Conservation (phyloP, 176 grass and related monocot species). For the Aegilops umbellulata region DNA sequence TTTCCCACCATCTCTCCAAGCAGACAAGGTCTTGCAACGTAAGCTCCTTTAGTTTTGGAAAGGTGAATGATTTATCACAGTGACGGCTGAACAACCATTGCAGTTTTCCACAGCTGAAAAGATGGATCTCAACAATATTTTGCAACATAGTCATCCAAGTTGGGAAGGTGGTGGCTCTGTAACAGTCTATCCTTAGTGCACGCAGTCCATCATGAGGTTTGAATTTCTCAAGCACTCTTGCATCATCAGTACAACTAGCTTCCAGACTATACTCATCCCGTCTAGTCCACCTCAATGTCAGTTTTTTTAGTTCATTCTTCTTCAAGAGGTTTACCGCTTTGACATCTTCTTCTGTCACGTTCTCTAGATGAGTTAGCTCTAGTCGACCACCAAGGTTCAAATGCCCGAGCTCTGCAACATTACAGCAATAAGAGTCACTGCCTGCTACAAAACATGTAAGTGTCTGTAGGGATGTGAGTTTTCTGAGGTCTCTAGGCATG, state of each 20-base stretch:
- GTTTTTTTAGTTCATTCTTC: not conserved
- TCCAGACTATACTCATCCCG: too few relatives aligned
- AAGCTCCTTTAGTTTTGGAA: not conserved
- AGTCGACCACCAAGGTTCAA: not conserved
- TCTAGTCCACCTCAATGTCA: not conserved
- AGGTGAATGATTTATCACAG: fast-evolving
- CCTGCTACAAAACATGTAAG: not conserved
- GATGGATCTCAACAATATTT: not conserved
- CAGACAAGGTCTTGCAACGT: fast-evolving
- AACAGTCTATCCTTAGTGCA: not conserved
- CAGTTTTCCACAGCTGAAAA: fast-evolving
- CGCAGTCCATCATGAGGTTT: not conserved
- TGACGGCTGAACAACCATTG: not conserved
- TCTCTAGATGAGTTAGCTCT: not conserved
- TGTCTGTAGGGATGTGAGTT: not conserved
- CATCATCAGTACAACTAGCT: not conserved
- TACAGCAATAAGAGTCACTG: not conserved
- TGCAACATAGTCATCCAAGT: not conserved
- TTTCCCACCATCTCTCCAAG: not conserved
- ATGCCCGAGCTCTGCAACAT: not conserved
- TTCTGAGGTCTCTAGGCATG: not conserved
- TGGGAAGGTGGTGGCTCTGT: not conserved
- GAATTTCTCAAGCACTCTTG: not conserved
- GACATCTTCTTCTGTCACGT: not conserved
- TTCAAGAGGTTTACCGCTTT: not conserved